Evolutionary conservation across 306 rosid species (phyloP).

Genomic region (Vicia faba): DNA sequence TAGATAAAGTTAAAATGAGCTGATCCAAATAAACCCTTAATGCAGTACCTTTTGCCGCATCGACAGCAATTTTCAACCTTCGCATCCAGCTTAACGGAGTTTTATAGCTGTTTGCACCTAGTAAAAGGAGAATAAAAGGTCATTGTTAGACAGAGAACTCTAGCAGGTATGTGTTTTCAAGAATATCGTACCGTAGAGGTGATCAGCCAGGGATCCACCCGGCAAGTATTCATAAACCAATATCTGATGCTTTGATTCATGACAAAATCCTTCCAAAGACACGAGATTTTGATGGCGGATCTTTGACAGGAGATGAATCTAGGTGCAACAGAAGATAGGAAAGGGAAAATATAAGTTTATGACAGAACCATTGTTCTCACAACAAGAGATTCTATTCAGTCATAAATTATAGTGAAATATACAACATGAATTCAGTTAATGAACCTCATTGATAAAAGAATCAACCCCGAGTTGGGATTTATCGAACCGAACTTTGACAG

Average conservation of each 20-base stretch:
- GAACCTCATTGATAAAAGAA: slow-evolving; percentile 92
- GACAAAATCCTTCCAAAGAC: slow-evolving; percentile 85
- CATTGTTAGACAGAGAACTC: slow-evolving; percentile 5
- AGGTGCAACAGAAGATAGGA: slow-evolving; percentile 17
- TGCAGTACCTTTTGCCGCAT: slow-evolving; percentile 86
- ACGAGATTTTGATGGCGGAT: slow-evolving; percentile 91
- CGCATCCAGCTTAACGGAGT: slow-evolving; percentile 84
- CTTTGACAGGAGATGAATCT: slow-evolving; percentile 81
- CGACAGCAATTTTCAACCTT: slow-evolving; percentile 91
- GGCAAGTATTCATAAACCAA: slow-evolving; percentile 90
- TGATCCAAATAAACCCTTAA: background rate
- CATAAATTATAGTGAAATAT: background rate
- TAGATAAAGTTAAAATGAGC: background rate
- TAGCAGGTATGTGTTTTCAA: slow-evolving; percentile 1
- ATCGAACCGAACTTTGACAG: slow-evolving; percentile 91
- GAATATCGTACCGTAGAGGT: slow-evolving; percentile 71
- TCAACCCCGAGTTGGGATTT: slow-evolving; percentile 86
- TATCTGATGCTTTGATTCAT: slow-evolving; percentile 89
- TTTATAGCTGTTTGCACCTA: slow-evolving; percentile 64
- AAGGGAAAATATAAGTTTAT: slow-evolving; percentile 10
- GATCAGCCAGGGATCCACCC: slow-evolving; percentile 87
- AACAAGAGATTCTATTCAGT: slow-evolving; percentile 4
- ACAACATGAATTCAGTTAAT: slow-evolving; percentile 24
- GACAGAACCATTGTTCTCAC: background rate
- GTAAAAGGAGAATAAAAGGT: background rate